phyloP scores from a whole-genome alignment of 2,329 filamentous ascomycete species.

The Triangularia setosa region DNA sequence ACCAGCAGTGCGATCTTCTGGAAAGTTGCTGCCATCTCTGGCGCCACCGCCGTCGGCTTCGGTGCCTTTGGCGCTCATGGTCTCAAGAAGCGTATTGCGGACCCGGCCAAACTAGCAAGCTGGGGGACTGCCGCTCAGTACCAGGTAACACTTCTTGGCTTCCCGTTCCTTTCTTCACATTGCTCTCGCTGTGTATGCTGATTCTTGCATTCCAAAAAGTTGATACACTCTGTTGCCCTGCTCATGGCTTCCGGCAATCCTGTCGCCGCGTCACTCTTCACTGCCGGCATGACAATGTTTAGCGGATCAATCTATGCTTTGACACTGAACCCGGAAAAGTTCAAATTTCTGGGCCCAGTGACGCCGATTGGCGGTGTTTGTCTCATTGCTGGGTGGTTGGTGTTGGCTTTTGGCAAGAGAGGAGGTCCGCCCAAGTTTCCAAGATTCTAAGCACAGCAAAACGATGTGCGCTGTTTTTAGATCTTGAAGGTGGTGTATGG shows the following conservation, averaged over 20 bases:
- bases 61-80: slow-evolving; percentile 68
- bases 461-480: too few species aligned
- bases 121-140: slow-evolving; percentile 66
- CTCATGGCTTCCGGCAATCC: slow-evolving; percentile 56
- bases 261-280: slow-evolving; percentile 55
- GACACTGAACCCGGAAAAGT: slow-evolving; percentile 57
- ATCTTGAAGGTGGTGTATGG: not conserved
- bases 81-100: slow-evolving; percentile 56
- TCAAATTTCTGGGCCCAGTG: slow-evolving; percentile 58
- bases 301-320: slow-evolving; percentile 63
- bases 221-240: slow-evolving; percentile 59
- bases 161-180: too few species aligned
- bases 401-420: slow-evolving; percentile 32
- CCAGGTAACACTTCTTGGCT: slow-evolving; percentile 52
- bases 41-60: slow-evolving; percentile 56
- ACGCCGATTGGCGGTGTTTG: slow-evolving; percentile 62
- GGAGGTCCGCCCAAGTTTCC: slow-evolving; percentile 15
- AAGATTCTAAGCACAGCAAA: not conserved
- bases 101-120: slow-evolving; percentile 55
- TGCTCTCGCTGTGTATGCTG: not conserved
- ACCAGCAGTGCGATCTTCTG: slow-evolving; percentile 43
- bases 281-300: slow-evolving; percentile 64
- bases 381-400: slow-evolving; percentile 61
- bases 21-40: slow-evolving; percentile 59
- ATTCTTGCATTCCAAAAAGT: slow-evolving; percentile 36